Evolutionary conservation across 2,329 filamentous ascomycete genomes (phyloP).

Genomic region (Cercospora sp.): DNA sequence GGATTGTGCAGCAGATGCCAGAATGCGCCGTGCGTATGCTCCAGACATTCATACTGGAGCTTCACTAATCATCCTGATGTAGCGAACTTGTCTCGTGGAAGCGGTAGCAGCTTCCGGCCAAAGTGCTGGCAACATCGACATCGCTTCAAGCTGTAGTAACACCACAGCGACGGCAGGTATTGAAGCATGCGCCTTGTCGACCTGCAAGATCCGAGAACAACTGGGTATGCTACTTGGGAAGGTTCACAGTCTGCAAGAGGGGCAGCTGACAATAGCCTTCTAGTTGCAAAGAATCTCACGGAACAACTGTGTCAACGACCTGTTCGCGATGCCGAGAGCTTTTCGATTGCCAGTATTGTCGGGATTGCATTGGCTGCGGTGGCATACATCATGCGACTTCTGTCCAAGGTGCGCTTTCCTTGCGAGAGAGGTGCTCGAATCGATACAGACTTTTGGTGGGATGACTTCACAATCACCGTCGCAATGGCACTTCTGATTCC

Average conservation of each 20-base stretch:
- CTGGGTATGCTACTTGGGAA: conserved; percentile 15
- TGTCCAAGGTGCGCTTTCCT: conserved; percentile 22
- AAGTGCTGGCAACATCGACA: conserved; percentile 14
- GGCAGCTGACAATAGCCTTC: not conserved
- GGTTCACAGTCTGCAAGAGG: not conserved
- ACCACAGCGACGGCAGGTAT: conserved; percentile 18
- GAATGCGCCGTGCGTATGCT: conserved; percentile 20
- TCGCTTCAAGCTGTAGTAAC: conserved; percentile 20
- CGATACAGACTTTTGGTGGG: conserved; percentile 24
- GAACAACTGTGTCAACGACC: conserved; percentile 19
- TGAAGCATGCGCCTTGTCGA: conserved; percentile 12
- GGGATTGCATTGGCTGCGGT: conserved; percentile 12
- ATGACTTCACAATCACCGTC: conserved; percentile 23
- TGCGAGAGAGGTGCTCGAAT: conserved; percentile 20
- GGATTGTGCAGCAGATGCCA: conserved; percentile 19
- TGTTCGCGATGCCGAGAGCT: conserved; percentile 7
- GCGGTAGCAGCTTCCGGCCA: conserved; percentile 17
- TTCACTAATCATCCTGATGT: not conserved
- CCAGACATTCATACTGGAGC: not conserved
- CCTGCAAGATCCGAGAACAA: conserved; percentile 20
- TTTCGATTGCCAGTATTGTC: conserved; percentile 18
- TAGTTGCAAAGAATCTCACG: conserved; percentile 26
- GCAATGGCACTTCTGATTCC: conserved; percentile 21
- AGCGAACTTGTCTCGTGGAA: conserved; percentile 20
- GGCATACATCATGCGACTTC: conserved; percentile 21